A percentile compares a stretch with the other conserved stretches of the same genome.
These are phyloP conservation scores for Knufia petricola DNA, from an alignment of 2,329 filamentous ascomycete species.

Conservation along the genomic window DNA sequence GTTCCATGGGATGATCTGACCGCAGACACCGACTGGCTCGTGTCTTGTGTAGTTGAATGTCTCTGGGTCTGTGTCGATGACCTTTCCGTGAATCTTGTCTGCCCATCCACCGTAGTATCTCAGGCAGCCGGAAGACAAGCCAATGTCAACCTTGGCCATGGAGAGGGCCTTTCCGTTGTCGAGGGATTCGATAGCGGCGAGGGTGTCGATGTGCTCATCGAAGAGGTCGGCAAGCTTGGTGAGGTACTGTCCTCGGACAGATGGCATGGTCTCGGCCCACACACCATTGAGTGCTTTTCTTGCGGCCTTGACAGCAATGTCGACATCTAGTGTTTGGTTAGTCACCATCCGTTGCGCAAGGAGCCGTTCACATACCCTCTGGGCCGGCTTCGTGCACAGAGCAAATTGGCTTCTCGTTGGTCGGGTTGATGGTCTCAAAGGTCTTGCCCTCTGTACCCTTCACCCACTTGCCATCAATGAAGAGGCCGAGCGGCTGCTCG, in stretches of 20 bases:
- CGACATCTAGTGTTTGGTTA: conserved; percentile 35
- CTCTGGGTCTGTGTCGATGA: conserved; percentile 66
- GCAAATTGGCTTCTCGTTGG: conserved; percentile 74
- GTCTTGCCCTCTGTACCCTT: conserved; percentile 76
- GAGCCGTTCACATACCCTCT: conserved; percentile 57
- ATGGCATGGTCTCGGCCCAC: conserved; percentile 61
- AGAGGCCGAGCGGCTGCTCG: conserved; percentile 35
- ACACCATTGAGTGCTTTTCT: conserved; percentile 71
- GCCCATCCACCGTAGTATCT: conserved; percentile 86
- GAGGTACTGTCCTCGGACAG: conserved; percentile 59
- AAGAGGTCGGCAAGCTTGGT: conserved; percentile 69
- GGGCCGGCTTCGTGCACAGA: conserved; percentile 76
- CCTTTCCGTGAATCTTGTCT: conserved; percentile 86
- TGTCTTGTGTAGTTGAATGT: conserved; percentile 77
- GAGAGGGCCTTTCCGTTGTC: conserved; percentile 41
- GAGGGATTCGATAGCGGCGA: conserved; percentile 75
- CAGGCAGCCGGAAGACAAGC: conserved; percentile 57
- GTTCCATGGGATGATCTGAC: conserved; percentile 87
- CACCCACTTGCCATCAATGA: conserved; percentile 73
- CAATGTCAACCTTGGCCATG: conserved; percentile 59
- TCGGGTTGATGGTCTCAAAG: conserved; percentile 85
- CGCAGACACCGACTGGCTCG: conserved; percentile 73
- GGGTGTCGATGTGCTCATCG: conserved; percentile 65
- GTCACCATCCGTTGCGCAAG: neutral
- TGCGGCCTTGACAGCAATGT: conserved; percentile 72